phyloP scores from a whole-genome alignment of 495 filamentous ascomycete species.

The Venustampulla echinocandica region DNA sequence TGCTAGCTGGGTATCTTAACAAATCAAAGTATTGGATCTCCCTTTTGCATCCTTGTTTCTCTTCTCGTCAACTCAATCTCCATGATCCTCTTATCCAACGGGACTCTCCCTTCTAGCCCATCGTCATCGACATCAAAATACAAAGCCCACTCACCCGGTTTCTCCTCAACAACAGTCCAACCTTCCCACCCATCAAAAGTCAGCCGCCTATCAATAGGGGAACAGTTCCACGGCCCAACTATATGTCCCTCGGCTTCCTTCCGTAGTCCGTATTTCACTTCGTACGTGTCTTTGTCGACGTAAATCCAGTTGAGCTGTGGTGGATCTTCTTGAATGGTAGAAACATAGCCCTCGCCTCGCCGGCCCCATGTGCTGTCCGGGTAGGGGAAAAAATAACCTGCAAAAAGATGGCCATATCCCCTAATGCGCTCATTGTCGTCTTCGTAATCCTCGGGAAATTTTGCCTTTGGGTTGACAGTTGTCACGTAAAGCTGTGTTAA shows the following conservation, averaged over 20 bases:
- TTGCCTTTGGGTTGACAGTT: constrained; percentile 19
- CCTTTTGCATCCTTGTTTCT: constrained; percentile 30
- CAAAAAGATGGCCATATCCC: constrained; percentile 43
- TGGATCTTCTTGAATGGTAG: constrained; percentile 47
- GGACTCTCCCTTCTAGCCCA: constrained; percentile 30
- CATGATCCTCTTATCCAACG: constrained; percentile 25
- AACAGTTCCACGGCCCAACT: constrained; percentile 50
- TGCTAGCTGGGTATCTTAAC: too few relatives aligned
- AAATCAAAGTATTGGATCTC: constrained; percentile 18
- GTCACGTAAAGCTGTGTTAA: constrained; percentile 16
- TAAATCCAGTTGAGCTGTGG: constrained; percentile 60
- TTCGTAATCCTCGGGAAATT: constrained; percentile 31
- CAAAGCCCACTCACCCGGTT: constrained; percentile 32
- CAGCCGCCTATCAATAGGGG: constrained; percentile 43
- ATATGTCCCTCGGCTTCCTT: constrained; percentile 35
- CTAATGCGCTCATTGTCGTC: constrained; percentile 25
- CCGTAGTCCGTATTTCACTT: constrained; percentile 45
- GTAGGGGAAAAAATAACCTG: constrained; percentile 53
- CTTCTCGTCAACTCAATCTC: constrained; percentile 35
- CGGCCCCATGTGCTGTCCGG: constrained; percentile 44
- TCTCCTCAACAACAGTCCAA: constrained; percentile 35
- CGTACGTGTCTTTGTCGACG: constrained; percentile 45
- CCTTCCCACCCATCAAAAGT: constrained; percentile 47
- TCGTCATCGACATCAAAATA: constrained; percentile 42
- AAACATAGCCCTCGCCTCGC: constrained; percentile 40